A percentile compares a stretch with the other conserved stretches of the same genome.
Evolutionary conservation across 345 rosid species (phyloP).

Genomic region (Camelina neglecta): DNA sequence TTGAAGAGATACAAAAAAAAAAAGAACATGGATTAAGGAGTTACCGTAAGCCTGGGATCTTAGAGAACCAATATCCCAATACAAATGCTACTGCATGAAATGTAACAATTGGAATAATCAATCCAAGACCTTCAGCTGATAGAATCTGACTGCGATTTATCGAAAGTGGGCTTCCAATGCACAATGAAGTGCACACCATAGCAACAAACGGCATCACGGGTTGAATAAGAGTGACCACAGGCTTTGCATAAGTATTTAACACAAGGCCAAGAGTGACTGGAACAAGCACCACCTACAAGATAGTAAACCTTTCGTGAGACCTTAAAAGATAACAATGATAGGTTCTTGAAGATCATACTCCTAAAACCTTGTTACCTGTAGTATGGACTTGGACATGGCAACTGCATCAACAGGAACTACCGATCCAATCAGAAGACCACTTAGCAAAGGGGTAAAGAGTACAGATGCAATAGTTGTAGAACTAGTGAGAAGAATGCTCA

Average conservation of each 20-base stretch:
- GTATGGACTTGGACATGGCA: slow-evolving; percentile 94
- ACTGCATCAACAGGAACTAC: slow-evolving; percentile 94
- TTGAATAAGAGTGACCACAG: slow-evolving; percentile 63
- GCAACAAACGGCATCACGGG: slow-evolving; percentile 95
- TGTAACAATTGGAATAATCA: slow-evolving; percentile 77
- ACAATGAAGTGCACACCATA: slow-evolving; percentile 86
- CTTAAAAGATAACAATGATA: slow-evolving; percentile 20
- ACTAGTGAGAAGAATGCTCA: slow-evolving; percentile 93
- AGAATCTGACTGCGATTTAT: slow-evolving; percentile 75
- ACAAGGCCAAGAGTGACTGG: slow-evolving; percentile 83
- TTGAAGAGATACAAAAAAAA: slow-evolving; percentile 1
- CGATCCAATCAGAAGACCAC: slow-evolving; percentile 70
- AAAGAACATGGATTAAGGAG: not conserved
- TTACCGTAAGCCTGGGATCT: slow-evolving; percentile 78
- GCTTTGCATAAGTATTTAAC: slow-evolving; percentile 88
- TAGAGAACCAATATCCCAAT: slow-evolving; percentile 87
- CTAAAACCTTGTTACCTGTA: slow-evolving; percentile 61
- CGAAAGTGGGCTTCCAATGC: slow-evolving; percentile 97
- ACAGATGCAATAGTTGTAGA: slow-evolving; percentile 82
- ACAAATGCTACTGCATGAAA: slow-evolving; percentile 80
- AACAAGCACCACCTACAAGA: slow-evolving; percentile 80
- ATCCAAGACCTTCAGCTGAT: slow-evolving; percentile 66
- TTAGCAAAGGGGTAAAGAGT: slow-evolving; percentile 47
- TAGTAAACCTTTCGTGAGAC: slow-evolving; percentile 11
- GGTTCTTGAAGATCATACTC: not conserved